phyloP scores from a whole-genome alignment of 2,329 filamentous ascomycete species.

The Fusarium globosum region DNA sequence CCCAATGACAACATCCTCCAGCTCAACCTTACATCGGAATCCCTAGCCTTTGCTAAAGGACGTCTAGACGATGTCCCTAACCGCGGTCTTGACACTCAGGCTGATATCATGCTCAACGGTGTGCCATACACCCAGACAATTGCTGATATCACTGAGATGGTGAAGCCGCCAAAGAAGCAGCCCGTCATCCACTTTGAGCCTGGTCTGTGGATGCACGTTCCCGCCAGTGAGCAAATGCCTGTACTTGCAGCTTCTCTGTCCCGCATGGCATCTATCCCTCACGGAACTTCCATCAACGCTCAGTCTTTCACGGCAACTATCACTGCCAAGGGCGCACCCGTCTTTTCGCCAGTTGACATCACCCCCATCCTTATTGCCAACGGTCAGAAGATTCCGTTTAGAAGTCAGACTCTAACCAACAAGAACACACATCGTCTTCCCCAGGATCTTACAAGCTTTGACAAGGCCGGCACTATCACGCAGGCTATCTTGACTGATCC shows the following conservation, averaged over 20 bases:
- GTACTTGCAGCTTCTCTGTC: constrained; percentile 41
- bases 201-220: constrained; percentile 55
- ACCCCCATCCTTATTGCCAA: constrained; percentile 40
- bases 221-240: constrained; percentile 41
- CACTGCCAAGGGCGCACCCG: constrained; percentile 32
- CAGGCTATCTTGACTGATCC: constrained; percentile 47
- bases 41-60: constrained; percentile 45
- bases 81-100: constrained; percentile 49
- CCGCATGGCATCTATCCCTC: constrained; percentile 57
- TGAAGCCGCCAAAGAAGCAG: constrained; percentile 30
- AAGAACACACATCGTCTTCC: constrained; percentile 42
- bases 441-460: constrained; percentile 46
- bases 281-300: constrained; percentile 57
- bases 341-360: constrained; percentile 38
- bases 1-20: constrained; percentile 50
- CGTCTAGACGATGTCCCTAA: constrained; percentile 52
- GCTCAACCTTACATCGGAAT: constrained; percentile 54
- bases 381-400: background rate
- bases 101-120: constrained; percentile 51
- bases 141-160: constrained; percentile 47
- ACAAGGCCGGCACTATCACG: constrained; percentile 48
- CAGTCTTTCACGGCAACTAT: constrained; percentile 45
- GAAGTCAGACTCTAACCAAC: constrained; percentile 13
- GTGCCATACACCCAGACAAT: constrained; percentile 52
- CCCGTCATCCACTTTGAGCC: constrained; percentile 55